Percentiles rank a stretch among this genome's conserved stretches.
phyloP scores from a whole-genome alignment of 306 rosid genomes.

The Adenanthera pavonina region DNA sequence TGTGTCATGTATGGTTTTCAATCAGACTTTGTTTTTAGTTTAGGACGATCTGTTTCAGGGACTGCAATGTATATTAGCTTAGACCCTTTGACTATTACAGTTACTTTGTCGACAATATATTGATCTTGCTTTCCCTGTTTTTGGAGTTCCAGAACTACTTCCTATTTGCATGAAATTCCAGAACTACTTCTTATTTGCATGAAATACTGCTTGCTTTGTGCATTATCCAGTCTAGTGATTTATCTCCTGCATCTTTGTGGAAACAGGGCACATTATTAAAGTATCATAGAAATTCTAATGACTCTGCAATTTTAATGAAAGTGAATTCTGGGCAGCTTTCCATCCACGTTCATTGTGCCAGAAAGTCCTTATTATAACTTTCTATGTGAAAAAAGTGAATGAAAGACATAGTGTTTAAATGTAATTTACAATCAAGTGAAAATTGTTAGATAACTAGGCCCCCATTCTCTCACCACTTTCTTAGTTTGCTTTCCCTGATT shows the following conservation, averaged over 20 bases:
- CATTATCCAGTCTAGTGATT: neutral
- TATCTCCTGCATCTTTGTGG: neutral
- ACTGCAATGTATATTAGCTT: neutral
- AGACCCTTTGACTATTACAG: neutral
- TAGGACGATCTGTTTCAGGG: neutral
- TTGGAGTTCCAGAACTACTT: neutral
- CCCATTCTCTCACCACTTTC: neutral
- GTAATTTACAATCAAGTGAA: neutral
- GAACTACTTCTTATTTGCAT: too few species aligned
- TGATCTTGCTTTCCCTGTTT: too few species aligned
- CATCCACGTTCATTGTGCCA: neutral
- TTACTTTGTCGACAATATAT: neutral
- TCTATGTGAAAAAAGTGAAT: neutral
- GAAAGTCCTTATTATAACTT: neutral
- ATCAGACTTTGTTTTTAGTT: neutral
- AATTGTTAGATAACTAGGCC: neutral
- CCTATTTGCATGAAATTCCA: neutral
- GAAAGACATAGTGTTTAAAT: neutral
- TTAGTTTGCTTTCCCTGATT: neutral
- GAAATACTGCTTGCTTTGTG: neutral
- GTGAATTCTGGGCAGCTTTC: neutral
- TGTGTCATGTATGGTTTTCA: constrained; percentile 8
- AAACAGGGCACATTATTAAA: neutral
- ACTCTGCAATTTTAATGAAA: neutral
- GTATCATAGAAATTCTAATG: neutral